phyloP scores from a whole-genome alignment of 768 basidiomycete species.

The Leucocoprinus sp. region DNA sequence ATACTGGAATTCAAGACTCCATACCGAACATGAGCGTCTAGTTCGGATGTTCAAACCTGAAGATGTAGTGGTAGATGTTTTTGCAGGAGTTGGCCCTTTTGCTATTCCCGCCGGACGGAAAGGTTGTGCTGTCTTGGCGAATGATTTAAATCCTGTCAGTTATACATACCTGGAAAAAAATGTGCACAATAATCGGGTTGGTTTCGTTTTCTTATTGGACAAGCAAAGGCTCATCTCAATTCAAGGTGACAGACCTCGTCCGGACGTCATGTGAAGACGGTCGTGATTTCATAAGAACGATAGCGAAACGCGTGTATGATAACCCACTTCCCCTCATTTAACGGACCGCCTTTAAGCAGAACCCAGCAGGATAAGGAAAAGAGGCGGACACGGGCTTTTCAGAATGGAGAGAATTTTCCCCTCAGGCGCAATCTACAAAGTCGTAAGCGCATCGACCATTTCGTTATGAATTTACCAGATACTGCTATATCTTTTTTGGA shows the following conservation, averaged over 20 bases:
- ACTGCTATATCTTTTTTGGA: conserved; percentile 85
- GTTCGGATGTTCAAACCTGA: conserved; percentile 63
- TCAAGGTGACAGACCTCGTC: conserved; percentile 63
- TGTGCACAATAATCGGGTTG: conserved; percentile 66
- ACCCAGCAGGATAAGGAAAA: conserved; percentile 32
- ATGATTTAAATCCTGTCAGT: conserved; percentile 91
- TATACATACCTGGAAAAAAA: conserved; percentile 71
- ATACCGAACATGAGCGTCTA: conserved; percentile 84
- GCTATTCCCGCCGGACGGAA: conserved; percentile 89
- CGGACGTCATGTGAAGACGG: conserved; percentile 80
- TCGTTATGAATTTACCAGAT: conserved; percentile 98
- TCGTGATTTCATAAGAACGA: conserved; percentile 68
- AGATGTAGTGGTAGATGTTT: conserved; percentile 86
- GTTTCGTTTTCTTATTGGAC: conserved; percentile 15
- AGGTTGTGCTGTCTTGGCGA: conserved; percentile 83
- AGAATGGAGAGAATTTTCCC: conserved; percentile 19
- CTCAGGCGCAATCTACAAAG: not conserved
- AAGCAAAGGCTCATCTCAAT: conserved; percentile 4
- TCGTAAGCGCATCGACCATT: conserved; percentile 65
- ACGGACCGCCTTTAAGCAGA: conserved; percentile 42
- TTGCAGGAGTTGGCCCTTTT: conserved; percentile 97
- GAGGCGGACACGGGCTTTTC: conserved; percentile 19
- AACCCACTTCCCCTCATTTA: conserved; percentile 58
- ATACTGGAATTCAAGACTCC: conserved; percentile 97
- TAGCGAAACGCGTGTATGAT: conserved; percentile 43